A percentile compares a stretch with the other conserved stretches of the same genome.
phyloP scores from a whole-genome alignment of 441 rosid genomes.

The Arabidopsis lyrata region DNA sequence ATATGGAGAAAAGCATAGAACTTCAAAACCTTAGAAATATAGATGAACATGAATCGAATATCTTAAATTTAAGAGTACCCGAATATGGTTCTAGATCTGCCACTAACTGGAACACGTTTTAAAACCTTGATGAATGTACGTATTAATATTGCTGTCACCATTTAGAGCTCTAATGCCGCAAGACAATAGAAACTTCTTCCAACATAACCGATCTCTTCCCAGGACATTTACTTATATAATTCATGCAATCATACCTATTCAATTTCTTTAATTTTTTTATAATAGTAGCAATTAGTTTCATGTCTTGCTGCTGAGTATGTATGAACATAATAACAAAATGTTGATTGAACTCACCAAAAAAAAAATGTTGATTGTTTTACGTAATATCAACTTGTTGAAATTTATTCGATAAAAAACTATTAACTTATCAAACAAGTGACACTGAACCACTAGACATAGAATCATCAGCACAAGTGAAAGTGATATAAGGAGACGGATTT shows the following conservation, averaged over 20 bases:
- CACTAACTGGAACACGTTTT: background rate
- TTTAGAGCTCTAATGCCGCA: slow-evolving; percentile 21
- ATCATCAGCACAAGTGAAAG: background rate
- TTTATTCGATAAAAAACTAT: background rate
- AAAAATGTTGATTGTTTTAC: background rate
- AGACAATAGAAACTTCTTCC: slow-evolving; percentile 41
- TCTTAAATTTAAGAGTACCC: background rate
- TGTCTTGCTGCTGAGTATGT: background rate
- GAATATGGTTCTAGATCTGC: background rate
- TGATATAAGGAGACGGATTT: slow-evolving; percentile 35
- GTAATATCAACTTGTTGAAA: background rate
- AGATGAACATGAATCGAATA: background rate
- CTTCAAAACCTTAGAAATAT: no score
- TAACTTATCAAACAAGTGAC: slow-evolving; percentile 19
- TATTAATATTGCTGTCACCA: no score
- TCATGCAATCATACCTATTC: no score
- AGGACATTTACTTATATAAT: no score
- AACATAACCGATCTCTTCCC: slow-evolving; percentile 29
- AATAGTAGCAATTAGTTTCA: background rate
- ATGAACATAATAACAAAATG: background rate
- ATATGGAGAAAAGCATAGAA: no score
- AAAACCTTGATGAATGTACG: slow-evolving; percentile 43
- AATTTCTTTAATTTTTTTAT: no score
- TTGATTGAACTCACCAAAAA: no score
- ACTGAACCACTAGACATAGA: background rate